Evolutionary conservation across 441 rosid species (phyloP), one percentile per base, ranked within the genome.

Genomic region (Erodium texanum): DNA sequence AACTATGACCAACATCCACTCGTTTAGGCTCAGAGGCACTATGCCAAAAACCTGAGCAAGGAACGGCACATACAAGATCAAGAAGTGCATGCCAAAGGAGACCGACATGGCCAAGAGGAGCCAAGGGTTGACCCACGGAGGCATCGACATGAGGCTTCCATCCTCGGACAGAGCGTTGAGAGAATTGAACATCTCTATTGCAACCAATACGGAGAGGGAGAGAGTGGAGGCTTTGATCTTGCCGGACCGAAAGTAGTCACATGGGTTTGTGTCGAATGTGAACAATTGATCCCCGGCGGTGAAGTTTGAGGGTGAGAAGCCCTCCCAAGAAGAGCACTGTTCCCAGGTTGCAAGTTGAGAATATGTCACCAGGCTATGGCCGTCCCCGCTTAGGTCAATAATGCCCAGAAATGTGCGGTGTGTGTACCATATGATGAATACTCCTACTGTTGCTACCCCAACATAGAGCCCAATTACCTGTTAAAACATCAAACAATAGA

Each of bases 161-260:
- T 93, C 97, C 79, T 93, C 98, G 0, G 97, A 93, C 23, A 93
- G 88, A 32, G 98, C 98, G 45, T 93, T 93, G 2, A 93, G 83
- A 18, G 98, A 93, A 66, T 93, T 93, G 87, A 93, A 91, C 98
- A 93, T 93, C 82, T 93, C 98, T 14, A 93, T 93, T 24, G 97
- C 86, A 41, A 93, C 98, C 85, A 93, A 74, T 6, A 93, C 97
- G 0, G 98, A 83, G 52, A 93, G 96, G 72, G 97, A 91, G 56
- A 91, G 95, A 0, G 96, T 93, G 0, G 91, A 84, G 2, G 97
- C 98, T 74, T 93, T 93, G 72, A 91, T 85, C 76, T 93, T 93
- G 22, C 98, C 98, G 0, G 73, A 54, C 0, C 72, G 85, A 81
- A 93, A 93, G 71, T 93, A 93, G 0, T 91, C 95, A 12, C 98